Conservation (phyloP, 306 rosid genomes). For the Vigna radiata region DNA sequence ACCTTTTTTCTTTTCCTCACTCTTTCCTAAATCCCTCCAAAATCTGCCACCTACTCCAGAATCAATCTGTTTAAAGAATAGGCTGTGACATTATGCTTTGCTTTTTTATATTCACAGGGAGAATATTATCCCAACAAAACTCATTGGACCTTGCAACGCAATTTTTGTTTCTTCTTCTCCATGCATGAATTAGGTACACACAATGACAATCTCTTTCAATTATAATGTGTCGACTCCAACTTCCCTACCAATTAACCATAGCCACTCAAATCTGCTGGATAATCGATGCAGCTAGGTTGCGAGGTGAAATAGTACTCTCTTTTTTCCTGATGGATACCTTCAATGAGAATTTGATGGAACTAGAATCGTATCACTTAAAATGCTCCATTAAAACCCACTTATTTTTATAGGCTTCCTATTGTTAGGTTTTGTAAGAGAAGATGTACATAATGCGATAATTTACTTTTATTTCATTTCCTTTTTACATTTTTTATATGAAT, state of each 20-base stretch:
- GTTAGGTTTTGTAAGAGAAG: too few relatives aligned
- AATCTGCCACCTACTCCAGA: constrained; percentile 75
- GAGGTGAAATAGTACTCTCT: constrained; percentile 32
- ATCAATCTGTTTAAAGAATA: constrained; percentile 60
- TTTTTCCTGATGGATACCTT: background rate
- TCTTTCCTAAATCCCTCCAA: constrained; percentile 68
- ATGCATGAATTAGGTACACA: constrained; percentile 42
- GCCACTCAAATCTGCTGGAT: constrained; percentile 34
- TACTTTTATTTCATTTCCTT: too few relatives aligned
- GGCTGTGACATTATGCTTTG: constrained; percentile 35
- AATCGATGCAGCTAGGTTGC: constrained; percentile 36
- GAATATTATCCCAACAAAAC: constrained; percentile 55
- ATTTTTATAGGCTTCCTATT: too few relatives aligned
- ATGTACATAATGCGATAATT: too few relatives aligned
- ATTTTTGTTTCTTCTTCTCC: constrained; percentile 58
- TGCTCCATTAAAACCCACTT: too few relatives aligned
- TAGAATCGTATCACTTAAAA: background rate
- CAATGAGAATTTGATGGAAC: background rate
- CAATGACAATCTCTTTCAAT: constrained; percentile 35
- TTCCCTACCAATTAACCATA: constrained; percentile 48
- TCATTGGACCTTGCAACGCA: constrained; percentile 47
- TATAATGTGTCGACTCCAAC: constrained; percentile 33
- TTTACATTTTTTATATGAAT: too few relatives aligned
- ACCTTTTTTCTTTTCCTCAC: constrained; percentile 46
- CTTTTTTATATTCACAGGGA: constrained; percentile 44